Evolutionary conservation across 805 yeast species (phyloP).

Genomic region (Groenewaldozyma salmanticensis): DNA sequence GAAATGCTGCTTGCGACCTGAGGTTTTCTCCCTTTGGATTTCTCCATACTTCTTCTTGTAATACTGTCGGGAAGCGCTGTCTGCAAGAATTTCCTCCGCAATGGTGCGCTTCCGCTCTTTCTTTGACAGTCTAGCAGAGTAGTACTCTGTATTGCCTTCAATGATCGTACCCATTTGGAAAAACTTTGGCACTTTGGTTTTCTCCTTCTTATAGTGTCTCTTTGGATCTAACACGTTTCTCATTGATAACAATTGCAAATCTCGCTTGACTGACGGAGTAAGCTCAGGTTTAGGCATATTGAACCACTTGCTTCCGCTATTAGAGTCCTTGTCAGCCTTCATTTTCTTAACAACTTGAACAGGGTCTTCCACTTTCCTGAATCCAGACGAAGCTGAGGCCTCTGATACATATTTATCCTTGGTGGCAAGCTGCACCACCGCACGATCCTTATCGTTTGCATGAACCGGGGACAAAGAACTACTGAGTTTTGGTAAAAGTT

Average conservation of each 20-base stretch:
- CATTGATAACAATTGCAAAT: slow-evolving; percentile 67
- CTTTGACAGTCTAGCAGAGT: slow-evolving; percentile 52
- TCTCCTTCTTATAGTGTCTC: slow-evolving; percentile 84
- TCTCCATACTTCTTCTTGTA: slow-evolving; percentile 78
- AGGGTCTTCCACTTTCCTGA: slow-evolving; percentile 25
- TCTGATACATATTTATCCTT: background rate
- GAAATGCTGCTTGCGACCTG: slow-evolving; percentile 61
- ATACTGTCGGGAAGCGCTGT: slow-evolving; percentile 57
- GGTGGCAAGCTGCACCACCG: background rate
- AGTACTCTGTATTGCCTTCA: slow-evolving; percentile 74
- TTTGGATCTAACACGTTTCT: slow-evolving; percentile 92
- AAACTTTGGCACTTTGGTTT: slow-evolving; percentile 58
- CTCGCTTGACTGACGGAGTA: slow-evolving; percentile 65
- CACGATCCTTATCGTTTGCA: background rate
- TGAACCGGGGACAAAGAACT: slow-evolving; percentile 1
- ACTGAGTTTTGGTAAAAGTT: slow-evolving; percentile 13
- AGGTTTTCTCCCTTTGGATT: slow-evolving; percentile 53
- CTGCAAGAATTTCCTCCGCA: slow-evolving; percentile 74
- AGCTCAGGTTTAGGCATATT: slow-evolving; percentile 66
- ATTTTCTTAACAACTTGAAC: slow-evolving; percentile 21
- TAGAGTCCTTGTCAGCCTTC: slow-evolving; percentile 21
- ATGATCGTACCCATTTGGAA: slow-evolving; percentile 86
- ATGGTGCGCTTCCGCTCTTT: slow-evolving; percentile 69
- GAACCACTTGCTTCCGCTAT: slow-evolving; percentile 66
- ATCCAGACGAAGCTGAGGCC: background rate